Base-by-base conservation (phyloP, 805 yeast genomes). In the Teunomyces cretensis region DNA sequence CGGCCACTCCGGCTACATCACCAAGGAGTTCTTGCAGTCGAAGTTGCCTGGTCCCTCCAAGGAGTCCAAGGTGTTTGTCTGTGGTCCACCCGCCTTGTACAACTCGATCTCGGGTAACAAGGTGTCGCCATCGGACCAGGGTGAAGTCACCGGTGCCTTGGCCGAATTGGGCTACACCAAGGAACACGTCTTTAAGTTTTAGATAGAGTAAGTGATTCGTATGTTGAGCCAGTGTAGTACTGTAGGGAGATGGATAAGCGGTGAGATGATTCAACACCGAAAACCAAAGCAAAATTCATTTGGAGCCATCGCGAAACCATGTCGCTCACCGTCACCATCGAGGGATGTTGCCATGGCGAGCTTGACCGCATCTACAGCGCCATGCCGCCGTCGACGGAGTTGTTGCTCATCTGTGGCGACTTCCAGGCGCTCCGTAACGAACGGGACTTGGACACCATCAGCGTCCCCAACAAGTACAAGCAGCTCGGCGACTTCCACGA, bases 41-140 rank as follows among this genome's bases (percentile, higher is more conserved):
- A 69, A 79, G 65, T 68, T 88, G 53, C 83, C 92, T 47, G 74
- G 77, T 53, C 84, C 97, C 30, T 60, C 77, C 15, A 75, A 70
- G 41, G 86, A 81, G 46, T 49, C 60, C 45, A 80, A 84, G 67
- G 79, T 91, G 47, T 92, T 87, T 57, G 86, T 92, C 46, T 94
- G 99, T 70, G 99, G 99, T 45, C 99, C 99, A 48, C 96, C 96
- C 60, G 86, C 87, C 33, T 77, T 94, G 65, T 88, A 88, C 83
- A 76, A 85, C 44, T 90, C 96, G 47, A 61, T 90, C 55, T 88
- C 96, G 26, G 99, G 99, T 62, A 66, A 68, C 57, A 92, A 92
- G 80, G 76, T 71, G 39, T 83, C 94, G 42, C 95, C 96, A 56
- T 58, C 83, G 44, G 97, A 91, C 64, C 99, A 94, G 77, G 99